Evolutionary conservation across 1,284 basidiomycete genomes (phyloP).

Genomic region (Xerocomus minutiporus): DNA sequence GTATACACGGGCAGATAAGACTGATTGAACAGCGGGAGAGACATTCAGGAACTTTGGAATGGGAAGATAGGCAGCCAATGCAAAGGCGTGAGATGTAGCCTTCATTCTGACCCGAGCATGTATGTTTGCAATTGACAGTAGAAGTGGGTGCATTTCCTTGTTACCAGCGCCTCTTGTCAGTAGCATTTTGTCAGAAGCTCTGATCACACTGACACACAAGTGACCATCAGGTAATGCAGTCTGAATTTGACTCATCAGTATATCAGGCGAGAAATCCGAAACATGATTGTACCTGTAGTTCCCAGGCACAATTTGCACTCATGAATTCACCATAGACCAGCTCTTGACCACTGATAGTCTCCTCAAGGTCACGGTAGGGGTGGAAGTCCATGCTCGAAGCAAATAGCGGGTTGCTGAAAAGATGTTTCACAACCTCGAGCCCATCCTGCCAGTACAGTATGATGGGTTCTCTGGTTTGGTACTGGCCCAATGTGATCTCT

Average conservation of each 20-base stretch:
- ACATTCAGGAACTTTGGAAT: slow-evolving; percentile 12
- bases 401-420: no score
- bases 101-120: slow-evolving; percentile 11
- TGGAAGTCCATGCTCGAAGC: no score
- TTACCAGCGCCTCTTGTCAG: background rate
- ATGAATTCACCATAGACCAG: slow-evolving; percentile 8
- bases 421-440: no score
- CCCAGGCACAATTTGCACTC: slow-evolving; percentile 8
- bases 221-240: background rate
- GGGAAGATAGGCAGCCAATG: slow-evolving; percentile 5
- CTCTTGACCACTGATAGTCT: background rate
- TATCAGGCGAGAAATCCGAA: background rate
- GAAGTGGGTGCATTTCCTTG: slow-evolving; percentile 15
- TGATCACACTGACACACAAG: slow-evolving; percentile 2
- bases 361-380: background rate
- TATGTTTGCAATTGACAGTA: slow-evolving; percentile 14
- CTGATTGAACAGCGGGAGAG: background rate
- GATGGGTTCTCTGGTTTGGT: no score
- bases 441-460: no score
- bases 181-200: slow-evolving; percentile 12
- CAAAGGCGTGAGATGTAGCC: slow-evolving; percentile 4
- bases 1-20: slow-evolving; percentile 5
- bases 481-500: no score
- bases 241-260: background rate
- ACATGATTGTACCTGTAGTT: slow-evolving; percentile 8